Base-by-base conservation (phyloP, 129 eudicot species). In the Mikania micrantha region DNA sequence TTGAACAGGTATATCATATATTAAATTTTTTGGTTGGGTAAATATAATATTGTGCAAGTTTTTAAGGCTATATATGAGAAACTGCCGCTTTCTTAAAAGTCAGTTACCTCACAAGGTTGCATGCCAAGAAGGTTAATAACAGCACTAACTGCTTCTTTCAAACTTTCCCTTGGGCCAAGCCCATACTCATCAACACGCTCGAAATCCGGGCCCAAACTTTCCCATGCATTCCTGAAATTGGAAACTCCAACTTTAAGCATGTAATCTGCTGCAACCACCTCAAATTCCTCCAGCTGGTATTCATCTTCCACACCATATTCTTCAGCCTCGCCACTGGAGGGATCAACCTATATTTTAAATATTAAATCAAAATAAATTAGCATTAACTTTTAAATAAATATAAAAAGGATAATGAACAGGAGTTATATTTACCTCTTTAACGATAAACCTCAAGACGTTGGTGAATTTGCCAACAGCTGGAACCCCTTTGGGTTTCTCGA, bases 271-370 rank as follows among this genome's bases (percentile, higher is more conserved):
- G 96, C 90, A 42, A 84, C 95, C 40, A 92, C 85, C 80, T 92
- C 98, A 31, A 83, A 81, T 71, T 88, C 98, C 73, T 92, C 98
- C 53, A 92, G 81, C 73, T 86, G 96, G 77, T 92, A 92, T 60
- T 92, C 96, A 19, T 92, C 98, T 67, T 92, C 98, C 60, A 88
- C 96, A 19, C 98, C 98, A 66, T 84, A 96, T 28, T 92, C 98
- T 53, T 92, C 98, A 36, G 95, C 90, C 73, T 92, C 98, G 29
- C 98, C 98, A n/a, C 90, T 88, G 3, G 98, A 78, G 13, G 98
- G 87, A 79, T 92, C 98, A 79, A 92, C 96, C 98, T 92, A 74
- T 20, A 53, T 24, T n/a, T n/a, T 9, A 67, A 32, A 7, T 32
- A n/a, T 21, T 31, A n/a, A 57, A 60, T 9, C 47, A 1, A 13